Base-by-base conservation (phyloP, 352 stramenopile genomes). In the Phytopythium oedochilum region DNA sequence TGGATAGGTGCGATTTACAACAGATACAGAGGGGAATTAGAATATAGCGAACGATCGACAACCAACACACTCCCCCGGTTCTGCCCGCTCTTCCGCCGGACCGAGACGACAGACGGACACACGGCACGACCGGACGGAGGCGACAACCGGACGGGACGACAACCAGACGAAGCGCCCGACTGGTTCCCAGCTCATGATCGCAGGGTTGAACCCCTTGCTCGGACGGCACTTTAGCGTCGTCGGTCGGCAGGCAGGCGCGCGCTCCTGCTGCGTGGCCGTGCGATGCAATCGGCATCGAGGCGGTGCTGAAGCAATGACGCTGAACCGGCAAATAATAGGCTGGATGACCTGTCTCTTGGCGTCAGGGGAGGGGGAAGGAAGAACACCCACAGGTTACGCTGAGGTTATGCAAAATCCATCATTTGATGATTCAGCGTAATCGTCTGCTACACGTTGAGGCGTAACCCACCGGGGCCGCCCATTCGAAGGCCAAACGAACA, bases 51-150 rank as follows among this genome's bases (percentile, higher is more conserved):
- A 51, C 45, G 45, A 51, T 51, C 18, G 45, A 51, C 45, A 39
- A 51, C 45, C 38, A 12, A 26, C n/a, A n/a, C n/a, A n/a, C n/a
- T n/a, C n/a, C n/a, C n/a, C n/a, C n/a, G n/a, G n/a, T n/a, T n/a
- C n/a, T n/a, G n/a, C n/a, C n/a, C n/a, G n/a, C n/a, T n/a, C n/a
- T n/a, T n/a, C n/a, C n/a, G n/a, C n/a, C n/a, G 38, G 26, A 35
- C 12, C 43, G 10, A 3, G 15, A 15, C 26, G n/a, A 53, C 23
- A 29, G 45, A 52, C 45, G 29, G 47, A 53, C 47, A 51, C 44
- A 38, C 17, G 20, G 5, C 42, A 18, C 40, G 22, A 46, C 42
- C 40, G 23, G 8, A 22, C 18, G 18, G 38, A 3, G 5, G 29
- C 38, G 38, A 26, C 38, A 9, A 26, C 8, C 6, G 18, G 23